Conservation (phyloP, 2,329 filamentous ascomycete species). For the Zymoseptoria passerinii region DNA sequence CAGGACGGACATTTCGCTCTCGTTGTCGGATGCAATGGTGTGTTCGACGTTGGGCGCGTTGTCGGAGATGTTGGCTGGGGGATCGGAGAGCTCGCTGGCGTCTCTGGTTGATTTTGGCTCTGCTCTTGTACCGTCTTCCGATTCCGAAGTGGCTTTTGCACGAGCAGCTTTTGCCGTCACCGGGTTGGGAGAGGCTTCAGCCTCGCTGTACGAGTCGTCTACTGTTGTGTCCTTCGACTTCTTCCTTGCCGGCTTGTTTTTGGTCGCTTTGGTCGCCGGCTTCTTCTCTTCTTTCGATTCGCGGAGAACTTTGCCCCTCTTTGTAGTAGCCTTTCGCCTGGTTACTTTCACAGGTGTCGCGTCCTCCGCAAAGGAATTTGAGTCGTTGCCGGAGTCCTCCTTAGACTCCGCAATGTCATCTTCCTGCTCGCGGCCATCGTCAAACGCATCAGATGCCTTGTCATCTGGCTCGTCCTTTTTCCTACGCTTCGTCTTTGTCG, state of each 20-base stretch:
- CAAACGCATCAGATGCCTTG: neutral
- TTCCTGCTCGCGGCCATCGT: slow-evolving; percentile 5
- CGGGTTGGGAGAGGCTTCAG: neutral
- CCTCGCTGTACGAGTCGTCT: slow-evolving; percentile 8
- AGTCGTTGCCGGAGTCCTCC: slow-evolving; percentile 6
- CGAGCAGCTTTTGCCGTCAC: slow-evolving; percentile 3
- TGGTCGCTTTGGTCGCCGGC: neutral
- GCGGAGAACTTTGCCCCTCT: slow-evolving; percentile 4
- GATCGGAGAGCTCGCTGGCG: slow-evolving; percentile 17
- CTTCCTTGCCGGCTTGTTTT: slow-evolving; percentile 4
- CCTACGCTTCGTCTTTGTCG: slow-evolving; percentile 16
- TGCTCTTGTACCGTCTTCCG: slow-evolving; percentile 3
- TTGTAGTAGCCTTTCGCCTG: slow-evolving; percentile 9
- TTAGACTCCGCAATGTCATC: slow-evolving; percentile 11
- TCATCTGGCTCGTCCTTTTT: slow-evolving; percentile 15
- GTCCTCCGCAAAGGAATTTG: slow-evolving; percentile 3
- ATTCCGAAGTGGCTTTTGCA: slow-evolving; percentile 1
- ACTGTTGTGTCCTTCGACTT: slow-evolving; percentile 6
- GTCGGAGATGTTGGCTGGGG: slow-evolving; percentile 10
- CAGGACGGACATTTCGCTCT: slow-evolving; percentile 65
- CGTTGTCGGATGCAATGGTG: slow-evolving; percentile 17
- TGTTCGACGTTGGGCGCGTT: slow-evolving; percentile 10
- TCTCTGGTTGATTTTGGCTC: slow-evolving; percentile 7
- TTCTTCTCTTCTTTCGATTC: slow-evolving; percentile 4
- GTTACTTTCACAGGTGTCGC: slow-evolving; percentile 1